These are phyloP conservation scores for Bertia moriformis DNA, from an alignment of 2,329 filamentous ascomycete genomes.

Conservation along the genomic window DNA sequence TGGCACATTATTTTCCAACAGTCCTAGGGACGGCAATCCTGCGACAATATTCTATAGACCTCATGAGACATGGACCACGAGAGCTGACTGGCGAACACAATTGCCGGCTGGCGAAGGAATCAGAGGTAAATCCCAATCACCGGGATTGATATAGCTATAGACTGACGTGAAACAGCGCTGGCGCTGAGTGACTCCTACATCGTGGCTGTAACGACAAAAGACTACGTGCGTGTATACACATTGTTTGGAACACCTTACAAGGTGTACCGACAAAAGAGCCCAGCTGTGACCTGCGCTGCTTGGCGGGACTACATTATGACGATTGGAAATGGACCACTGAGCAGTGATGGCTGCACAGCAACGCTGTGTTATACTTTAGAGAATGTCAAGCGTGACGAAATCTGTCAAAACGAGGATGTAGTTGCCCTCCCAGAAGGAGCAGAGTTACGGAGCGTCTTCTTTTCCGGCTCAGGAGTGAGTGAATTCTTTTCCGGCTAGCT, in stretches of 20 bases:
- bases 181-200: conserved; percentile 84
- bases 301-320: conserved; percentile 95
- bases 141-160: background rate
- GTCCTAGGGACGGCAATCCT: conserved; percentile 33
- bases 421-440: conserved; percentile 67
- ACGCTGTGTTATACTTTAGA: conserved; percentile 82
- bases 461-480: conserved; percentile 74
- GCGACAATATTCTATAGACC: conserved; percentile 90
- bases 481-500: background rate
- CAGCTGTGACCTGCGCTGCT: conserved; percentile 79
- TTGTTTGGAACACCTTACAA: conserved; percentile 80
- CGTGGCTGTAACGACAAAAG: conserved; percentile 70
- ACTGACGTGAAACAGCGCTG: conserved; percentile 44
- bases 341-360: conserved; percentile 63
- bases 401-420: conserved; percentile 87
- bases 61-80: conserved; percentile 88
- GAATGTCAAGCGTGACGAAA: conserved; percentile 82
- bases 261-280: conserved; percentile 82
- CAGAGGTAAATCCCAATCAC: background rate
- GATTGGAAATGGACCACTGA: conserved; percentile 82
- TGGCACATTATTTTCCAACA: conserved; percentile 68
- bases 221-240: conserved; percentile 86
- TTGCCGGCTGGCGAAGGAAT: conserved; percentile 80
- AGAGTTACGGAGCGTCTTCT: conserved; percentile 72
- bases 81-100: conserved; percentile 77